Conservation (phyloP, 2,329 filamentous ascomycete species). For the Teratosphaeria destructans region DNA sequence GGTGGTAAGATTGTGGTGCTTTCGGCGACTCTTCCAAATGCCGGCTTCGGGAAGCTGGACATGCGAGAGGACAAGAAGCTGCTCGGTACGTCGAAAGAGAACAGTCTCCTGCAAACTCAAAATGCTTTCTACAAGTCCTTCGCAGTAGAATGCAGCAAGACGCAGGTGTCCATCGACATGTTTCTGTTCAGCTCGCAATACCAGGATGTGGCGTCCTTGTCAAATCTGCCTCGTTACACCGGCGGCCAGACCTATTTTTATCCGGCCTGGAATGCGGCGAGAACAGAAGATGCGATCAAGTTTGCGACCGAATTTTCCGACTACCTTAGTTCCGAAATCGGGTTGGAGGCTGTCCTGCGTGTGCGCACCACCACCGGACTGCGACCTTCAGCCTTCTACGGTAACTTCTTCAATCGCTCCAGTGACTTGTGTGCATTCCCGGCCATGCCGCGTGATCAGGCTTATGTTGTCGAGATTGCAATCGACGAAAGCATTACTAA, state of each 20-base stretch:
- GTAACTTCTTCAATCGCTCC: slow-evolving; percentile 98
- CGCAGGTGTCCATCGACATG: slow-evolving; percentile 97
- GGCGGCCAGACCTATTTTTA: slow-evolving; percentile 98
- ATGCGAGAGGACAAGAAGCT: slow-evolving; percentile 95
- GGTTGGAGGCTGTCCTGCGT: slow-evolving; percentile 86
- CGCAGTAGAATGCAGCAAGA: slow-evolving; percentile 96
- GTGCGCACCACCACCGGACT: slow-evolving; percentile 90
- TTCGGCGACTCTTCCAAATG: slow-evolving; percentile 78
- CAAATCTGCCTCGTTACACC: slow-evolving; percentile 90
- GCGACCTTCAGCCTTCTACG: slow-evolving; percentile 96
- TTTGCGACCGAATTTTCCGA: slow-evolving; percentile 96
- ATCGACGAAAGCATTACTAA: slow-evolving; percentile 92
- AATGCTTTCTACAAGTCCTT: slow-evolving; percentile 99
- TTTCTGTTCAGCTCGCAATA: slow-evolving; percentile 94
- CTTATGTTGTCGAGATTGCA: slow-evolving; percentile 94
- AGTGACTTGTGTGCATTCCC: slow-evolving; percentile 97
- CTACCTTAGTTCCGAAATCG: slow-evolving; percentile 92
- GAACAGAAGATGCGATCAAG: slow-evolving; percentile 92
- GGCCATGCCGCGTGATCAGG: slow-evolving; percentile 92
- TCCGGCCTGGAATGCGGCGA: slow-evolving; percentile 90
- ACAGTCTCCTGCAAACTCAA: slow-evolving; percentile 72
- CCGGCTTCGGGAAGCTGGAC: slow-evolving; percentile 81
- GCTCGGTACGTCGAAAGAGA: slow-evolving; percentile 88
- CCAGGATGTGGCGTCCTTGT: slow-evolving; percentile 92
- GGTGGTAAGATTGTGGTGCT: slow-evolving; percentile 92